Percentiles rank a stretch among this genome's conserved stretches.
Evolutionary conservation across 2,329 filamentous ascomycete genomes (phyloP).

Genomic region (Colletotrichum spinosum): DNA sequence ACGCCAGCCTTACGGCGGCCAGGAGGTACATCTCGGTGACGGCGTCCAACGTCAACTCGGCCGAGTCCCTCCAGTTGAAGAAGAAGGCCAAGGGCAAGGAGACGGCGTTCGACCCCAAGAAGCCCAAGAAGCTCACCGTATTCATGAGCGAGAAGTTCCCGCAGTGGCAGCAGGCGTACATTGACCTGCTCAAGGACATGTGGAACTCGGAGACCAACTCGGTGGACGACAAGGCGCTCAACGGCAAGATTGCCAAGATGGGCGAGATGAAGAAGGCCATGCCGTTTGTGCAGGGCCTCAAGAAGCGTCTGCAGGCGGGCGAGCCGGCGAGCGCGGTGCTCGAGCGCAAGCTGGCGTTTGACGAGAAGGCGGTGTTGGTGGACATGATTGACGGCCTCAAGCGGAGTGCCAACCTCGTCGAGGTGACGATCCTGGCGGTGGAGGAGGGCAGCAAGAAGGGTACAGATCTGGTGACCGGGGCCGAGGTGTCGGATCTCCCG

Average conservation of each 20-base stretch:
- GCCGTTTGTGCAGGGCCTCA: constrained; percentile 92
- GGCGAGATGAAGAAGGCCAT: constrained; percentile 97
- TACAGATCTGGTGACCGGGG: constrained; percentile 61
- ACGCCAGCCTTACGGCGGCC: constrained; percentile 78
- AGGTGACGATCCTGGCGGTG: constrained; percentile 78
- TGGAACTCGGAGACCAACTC: constrained; percentile 72
- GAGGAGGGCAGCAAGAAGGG: constrained; percentile 77
- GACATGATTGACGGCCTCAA: constrained; percentile 86
- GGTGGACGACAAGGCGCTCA: constrained; percentile 84
- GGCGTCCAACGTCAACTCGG: constrained; percentile 84
- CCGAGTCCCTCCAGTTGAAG: constrained; percentile 86
- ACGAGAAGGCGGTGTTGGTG: constrained; percentile 80
- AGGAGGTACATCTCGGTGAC: constrained; percentile 84
- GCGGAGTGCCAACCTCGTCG: constrained; percentile 76
- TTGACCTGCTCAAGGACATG: constrained; percentile 79
- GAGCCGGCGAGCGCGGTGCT: constrained; percentile 77
- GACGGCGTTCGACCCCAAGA: constrained; percentile 86
- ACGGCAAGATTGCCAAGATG: constrained; percentile 82
- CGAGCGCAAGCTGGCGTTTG: constrained; percentile 86
- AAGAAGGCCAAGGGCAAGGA: constrained; percentile 94
- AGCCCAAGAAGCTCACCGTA: constrained; percentile 91
- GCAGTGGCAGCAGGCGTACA: constrained; percentile 91
- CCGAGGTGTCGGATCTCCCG: constrained; percentile 70
- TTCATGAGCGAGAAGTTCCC: constrained; percentile 86
- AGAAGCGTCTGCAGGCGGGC: constrained; percentile 82